Evolutionary conservation across 345 rosid genomes (phyloP).

Genomic region (Eucalyptus erythrocorys): DNA sequence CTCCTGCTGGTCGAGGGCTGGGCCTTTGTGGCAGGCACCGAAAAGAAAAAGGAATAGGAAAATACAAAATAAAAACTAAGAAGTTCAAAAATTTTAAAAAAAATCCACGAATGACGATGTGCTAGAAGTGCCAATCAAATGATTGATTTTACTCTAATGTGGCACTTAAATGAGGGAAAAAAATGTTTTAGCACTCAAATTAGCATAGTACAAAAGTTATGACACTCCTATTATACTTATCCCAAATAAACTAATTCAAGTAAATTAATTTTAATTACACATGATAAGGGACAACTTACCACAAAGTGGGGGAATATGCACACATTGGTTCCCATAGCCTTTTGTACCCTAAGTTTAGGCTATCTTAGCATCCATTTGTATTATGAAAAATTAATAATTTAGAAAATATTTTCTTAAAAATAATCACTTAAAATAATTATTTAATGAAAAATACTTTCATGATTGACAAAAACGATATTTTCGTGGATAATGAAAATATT

Average conservation of each 20-base stretch:
- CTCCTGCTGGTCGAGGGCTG: fast-evolving
- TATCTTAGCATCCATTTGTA: background rate
- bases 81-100: no score
- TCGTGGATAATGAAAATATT: background rate
- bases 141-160: no score
- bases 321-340: background rate
- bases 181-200: no score
- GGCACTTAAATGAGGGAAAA: no score
- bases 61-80: no score
- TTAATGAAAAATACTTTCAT: background rate
- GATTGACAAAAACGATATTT: fast-evolving
- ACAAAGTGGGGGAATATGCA: background rate
- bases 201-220: no score
- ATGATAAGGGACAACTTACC: background rate
- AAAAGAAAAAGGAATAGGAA: no score
- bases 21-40: no score
- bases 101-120: no score
- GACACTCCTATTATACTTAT: no score
- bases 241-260: background rate
- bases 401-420: background rate
- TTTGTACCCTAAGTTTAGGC: background rate
- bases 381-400: background rate
- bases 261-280: background rate
- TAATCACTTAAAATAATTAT: fast-evolving
- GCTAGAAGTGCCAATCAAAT: no score